Base-by-base conservation (phyloP, 1,284 basidiomycete genomes). In the Cryptococcus depauperatus region DNA sequence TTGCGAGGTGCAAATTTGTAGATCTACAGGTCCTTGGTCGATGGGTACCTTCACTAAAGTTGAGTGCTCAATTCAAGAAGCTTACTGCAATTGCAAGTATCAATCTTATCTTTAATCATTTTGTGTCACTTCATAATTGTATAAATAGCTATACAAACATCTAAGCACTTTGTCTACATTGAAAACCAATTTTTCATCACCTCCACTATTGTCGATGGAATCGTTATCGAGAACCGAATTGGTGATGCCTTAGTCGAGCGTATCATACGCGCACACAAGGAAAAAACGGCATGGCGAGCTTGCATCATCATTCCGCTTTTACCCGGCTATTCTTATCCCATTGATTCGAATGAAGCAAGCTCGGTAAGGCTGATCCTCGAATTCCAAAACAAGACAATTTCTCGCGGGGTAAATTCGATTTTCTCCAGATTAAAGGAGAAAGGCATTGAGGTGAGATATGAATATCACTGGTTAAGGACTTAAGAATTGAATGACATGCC, bases 171-270 rank as follows among this genome's bases (percentile, higher is more conserved):
- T 57, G 66, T 74, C 41, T 75, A 74, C 57, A 73, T 74, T 51
- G 91, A 97, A 69, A 97, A 98, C 64, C 93, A 99, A 68, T 99
- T 97, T 74, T 98, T 99, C 72, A 91, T 98, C 62, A 87, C 91
- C 0, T 95, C 88, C 19, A 96, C 93, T 1, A 75, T 82, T 1
- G 81, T 93, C 22, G 85, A 85, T 55, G 89, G 90, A 48, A 81
- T 88, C 32, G 79, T 79, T 57, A 78, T 98, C 40, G 89, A 93
- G 72, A 99, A 99, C 71, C 79, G 79, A 56, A 95, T 98, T 44
- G 93, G 92, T 21, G 88, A 97, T 63, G 91, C 93, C 2, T 76
- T 99, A 16, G 90, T 97, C 7, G 79, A 84, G 56, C 82, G 93
- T 10, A 93, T 95, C 60, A 84, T 96, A 48, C 80, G 84, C 4